Conservation (phyloP, 495 filamentous ascomycete genomes). For the Talaromyces nanjingensis region DNA sequence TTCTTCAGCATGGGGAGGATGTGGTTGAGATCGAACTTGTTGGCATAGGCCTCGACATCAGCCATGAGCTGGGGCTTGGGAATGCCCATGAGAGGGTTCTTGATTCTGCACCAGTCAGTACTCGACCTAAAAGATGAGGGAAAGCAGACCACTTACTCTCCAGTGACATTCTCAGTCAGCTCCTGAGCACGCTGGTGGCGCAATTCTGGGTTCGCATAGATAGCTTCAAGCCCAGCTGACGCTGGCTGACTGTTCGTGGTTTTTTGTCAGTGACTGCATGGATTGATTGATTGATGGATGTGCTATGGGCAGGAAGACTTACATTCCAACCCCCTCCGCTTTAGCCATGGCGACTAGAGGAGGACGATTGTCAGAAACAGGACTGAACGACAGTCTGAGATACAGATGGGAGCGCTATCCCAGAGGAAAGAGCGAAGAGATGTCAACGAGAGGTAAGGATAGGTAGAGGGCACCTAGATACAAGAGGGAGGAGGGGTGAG, state of each 20-base stretch:
- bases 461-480: slow-evolving; percentile 7
- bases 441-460: neutral
- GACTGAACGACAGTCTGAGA: neutral
- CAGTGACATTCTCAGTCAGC: slow-evolving; percentile 12
- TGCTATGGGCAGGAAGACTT: neutral
- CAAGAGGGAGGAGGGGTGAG: slow-evolving; percentile 13
- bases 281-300: neutral
- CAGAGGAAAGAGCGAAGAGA: neutral
- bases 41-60: slow-evolving; percentile 49
- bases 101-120: slow-evolving; percentile 27
- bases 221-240: neutral
- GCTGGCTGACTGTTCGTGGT: neutral
- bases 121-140: neutral
- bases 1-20: slow-evolving; percentile 45
- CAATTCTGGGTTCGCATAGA: neutral
- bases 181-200: slow-evolving; percentile 4
- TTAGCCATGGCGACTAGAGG: neutral
- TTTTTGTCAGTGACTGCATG: neutral
- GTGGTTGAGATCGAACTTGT: slow-evolving; percentile 42
- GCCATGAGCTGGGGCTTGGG: slow-evolving; percentile 42
- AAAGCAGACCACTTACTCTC: slow-evolving; percentile 8
- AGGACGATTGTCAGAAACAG: neutral
- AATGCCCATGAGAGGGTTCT: slow-evolving; percentile 55
- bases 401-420: neutral
- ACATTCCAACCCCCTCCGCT: neutral